Base-by-base conservation (phyloP, 1,284 basidiomycete species). In the Malassezia japonica region DNA sequence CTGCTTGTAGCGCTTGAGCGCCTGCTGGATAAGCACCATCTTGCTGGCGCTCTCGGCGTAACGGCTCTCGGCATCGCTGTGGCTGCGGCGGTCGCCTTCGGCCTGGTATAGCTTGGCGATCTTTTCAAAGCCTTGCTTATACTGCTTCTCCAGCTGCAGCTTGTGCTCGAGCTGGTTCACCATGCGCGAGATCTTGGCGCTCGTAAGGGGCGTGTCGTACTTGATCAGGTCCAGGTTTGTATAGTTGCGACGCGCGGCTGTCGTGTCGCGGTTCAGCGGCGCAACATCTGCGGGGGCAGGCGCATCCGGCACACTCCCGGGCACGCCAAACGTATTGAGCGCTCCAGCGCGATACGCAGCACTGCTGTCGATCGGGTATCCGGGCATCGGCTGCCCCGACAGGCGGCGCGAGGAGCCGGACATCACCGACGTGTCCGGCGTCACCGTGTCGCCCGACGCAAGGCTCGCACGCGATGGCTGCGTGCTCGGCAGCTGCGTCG, bases 131-230 rank as follows among this genome's bases (percentile, higher is more conserved):
- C 94, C 94, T 69, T 84, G 82, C 78, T 94, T 94, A 79, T 96
- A 96, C 76, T 98, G 91, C 77, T 86, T 83, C 76, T 99, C 94
- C 62, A 98, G 87, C 75, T 92, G 88, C 46, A 96, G 83, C 77
- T 98, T 98, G 81, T 95, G 96, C 75, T 98, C 91, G 61, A 99
- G 83, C 76, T 96, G 91, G 75, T 96, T 90, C 50, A 98, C 82
- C 92, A 96, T 96, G 63, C 84, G 83, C 39, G 89, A 87, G 74
- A 99, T 96, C 78, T 95, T 98, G 59, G 88, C 86, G 5, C 89
- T 86, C 20, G 89, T 92, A 70, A 92, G 83, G 18, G 92, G 92
- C 32, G 91, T 92, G 76, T 99, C 94, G 62, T 91, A 90, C 75
- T 92, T 92, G 76, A 95, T 87, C 60, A 99, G 78, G 78, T 99